Evolutionary conservation across 306 rosid species (phyloP).

Genomic region (Delonix regia): DNA sequence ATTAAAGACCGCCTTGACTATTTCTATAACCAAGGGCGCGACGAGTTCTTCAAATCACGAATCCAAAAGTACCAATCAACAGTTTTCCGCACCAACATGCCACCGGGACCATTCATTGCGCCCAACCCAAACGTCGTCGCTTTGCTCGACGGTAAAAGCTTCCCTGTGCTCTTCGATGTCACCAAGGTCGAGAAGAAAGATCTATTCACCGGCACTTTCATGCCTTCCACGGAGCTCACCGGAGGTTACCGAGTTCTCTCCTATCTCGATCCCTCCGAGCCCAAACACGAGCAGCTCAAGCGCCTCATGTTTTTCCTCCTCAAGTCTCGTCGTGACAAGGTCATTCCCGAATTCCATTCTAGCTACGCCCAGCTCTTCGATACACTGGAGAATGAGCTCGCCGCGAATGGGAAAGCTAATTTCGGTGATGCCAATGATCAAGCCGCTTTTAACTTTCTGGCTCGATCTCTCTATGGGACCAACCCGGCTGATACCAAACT

Average conservation of each 20-base stretch:
- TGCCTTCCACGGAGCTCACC: conserved; percentile 82
- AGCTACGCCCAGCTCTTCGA: conserved; percentile 54
- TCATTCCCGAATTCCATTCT: conserved; percentile 71
- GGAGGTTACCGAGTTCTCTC: conserved; percentile 85
- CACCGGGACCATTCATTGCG: conserved; percentile 78
- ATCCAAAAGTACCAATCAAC: conserved; percentile 75
- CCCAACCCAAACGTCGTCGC: conserved; percentile 63
- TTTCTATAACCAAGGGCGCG: conserved; percentile 88
- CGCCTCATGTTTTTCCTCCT: conserved; percentile 67
- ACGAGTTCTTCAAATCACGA: conserved; percentile 84
- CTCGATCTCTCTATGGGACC: conserved; percentile 53
- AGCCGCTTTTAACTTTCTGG: conserved; percentile 81
- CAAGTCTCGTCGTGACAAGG: conserved; percentile 57
- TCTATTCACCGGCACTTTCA: conserved; percentile 85
- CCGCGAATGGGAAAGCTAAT: conserved; percentile 54
- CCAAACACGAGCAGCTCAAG: conserved; percentile 70
- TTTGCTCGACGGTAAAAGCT: conserved; percentile 79
- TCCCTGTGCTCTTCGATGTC: conserved; percentile 76
- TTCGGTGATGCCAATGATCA: conserved; percentile 73
- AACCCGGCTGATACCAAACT: conserved; percentile 61
- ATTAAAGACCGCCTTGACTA: conserved; percentile 69
- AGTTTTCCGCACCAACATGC: conserved; percentile 80
- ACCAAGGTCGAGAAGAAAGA: conserved; percentile 78
- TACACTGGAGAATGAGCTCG: conserved; percentile 55
- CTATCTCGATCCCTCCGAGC: conserved; percentile 89